phyloP scores from a whole-genome alignment of 768 basidiomycete species.

The Boletus sp. region DNA sequence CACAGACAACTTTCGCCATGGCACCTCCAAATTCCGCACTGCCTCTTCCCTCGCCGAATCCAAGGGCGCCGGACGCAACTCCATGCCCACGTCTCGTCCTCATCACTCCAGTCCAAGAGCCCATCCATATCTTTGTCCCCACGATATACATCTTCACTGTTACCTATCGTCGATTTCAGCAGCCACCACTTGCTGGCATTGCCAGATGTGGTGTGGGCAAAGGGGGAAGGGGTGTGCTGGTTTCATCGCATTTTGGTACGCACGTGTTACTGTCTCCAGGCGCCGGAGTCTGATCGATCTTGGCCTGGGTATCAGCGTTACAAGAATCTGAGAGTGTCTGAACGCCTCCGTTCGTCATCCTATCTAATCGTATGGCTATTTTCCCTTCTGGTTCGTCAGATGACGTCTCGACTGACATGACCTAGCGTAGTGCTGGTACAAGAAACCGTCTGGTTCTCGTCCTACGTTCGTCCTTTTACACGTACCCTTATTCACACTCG shows the following conservation, averaged over 20 bases:
- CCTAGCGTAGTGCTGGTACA: conserved; percentile 1
- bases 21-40: too few relatives aligned
- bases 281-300: not conserved
- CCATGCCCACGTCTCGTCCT: too few relatives aligned
- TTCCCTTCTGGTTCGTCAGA: not conserved
- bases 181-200: not conserved
- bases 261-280: too few relatives aligned
- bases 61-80: too few relatives aligned
- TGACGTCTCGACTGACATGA: not conserved
- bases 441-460: not conserved
- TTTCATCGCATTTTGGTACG: conserved; percentile 15
- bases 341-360: conserved; percentile 17
- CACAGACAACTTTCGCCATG: too few relatives aligned
- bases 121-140: too few relatives aligned
- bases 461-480: conserved; percentile 16
- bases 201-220: not conserved
- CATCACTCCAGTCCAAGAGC: too few relatives aligned
- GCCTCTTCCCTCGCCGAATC: too few relatives aligned
- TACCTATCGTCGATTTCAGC: too few relatives aligned
- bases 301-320: too few relatives aligned
- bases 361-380: conserved; percentile 4
- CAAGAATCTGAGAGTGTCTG: conserved; percentile 11
- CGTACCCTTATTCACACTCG: not conserved
- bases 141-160: too few relatives aligned
- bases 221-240: not conserved